Base-by-base conservation (phyloP, 140 eudicot species). In the Bidens hawaiensis region DNA sequence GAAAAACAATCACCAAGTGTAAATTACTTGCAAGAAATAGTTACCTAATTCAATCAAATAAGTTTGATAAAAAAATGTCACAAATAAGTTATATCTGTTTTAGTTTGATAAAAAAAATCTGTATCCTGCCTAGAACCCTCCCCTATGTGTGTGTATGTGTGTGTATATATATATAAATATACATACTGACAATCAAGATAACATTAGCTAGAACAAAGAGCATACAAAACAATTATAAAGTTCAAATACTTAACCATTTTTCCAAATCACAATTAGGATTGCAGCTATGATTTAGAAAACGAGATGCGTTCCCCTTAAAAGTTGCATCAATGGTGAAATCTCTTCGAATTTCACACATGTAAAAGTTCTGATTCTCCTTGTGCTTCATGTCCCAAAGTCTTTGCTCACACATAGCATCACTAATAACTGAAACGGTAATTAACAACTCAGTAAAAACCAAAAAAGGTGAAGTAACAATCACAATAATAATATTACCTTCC, bases 251-350 rank as follows among this genome's bases (percentile, higher is more conserved):
- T 50, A n/a, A 84, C 98, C 99, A 87, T 77, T 91, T 91, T 64
- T 91, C 99, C 52, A 91, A 75, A 69, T 87, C 76, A 72, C 99
- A 91, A 67, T 91, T 91, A 46, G 97, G 97, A 70, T 81, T 85
- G 60, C 97, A 89, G 60, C 97, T 90, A 76, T 91, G 99, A 60
- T 91, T 91, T 59, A 91, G 70, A 74, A 91, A 91, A 50, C 99
- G 84, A 21, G 99, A 91, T n/a, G 78, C 30, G 27, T 91, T 91
- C 21, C 99, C 99, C 69, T 88, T 88, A 70, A 78, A 80, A 59
- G 96, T 87, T 11, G 99, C 96, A 82, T 91, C 99, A 25, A 91
- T 91, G 1, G 90, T 89, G 61, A 91, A 87, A 68, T 91, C 78
- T 72, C 82, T 91, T 23, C 89, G 81, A 27, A 91, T 73, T 71